A percentile compares a stretch with the other conserved stretches of the same genome.
Evolutionary conservation across 176 grass and related monocot genomes (phyloP).

Genomic region (Raddia distichophylla): DNA sequence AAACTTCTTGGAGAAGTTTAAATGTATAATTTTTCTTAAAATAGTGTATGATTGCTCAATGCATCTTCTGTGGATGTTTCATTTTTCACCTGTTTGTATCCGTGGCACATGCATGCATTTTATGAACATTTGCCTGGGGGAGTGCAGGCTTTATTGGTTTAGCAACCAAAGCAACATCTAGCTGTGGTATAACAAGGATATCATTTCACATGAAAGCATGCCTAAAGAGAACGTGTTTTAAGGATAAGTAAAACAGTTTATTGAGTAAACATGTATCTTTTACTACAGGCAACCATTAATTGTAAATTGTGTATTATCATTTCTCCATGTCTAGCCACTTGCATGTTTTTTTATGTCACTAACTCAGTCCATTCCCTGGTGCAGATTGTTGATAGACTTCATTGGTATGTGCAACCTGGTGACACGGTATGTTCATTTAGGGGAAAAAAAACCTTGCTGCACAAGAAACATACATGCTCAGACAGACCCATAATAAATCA

Average conservation of each 20-base stretch:
- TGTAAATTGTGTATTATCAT: not conserved
- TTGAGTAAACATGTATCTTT: not conserved
- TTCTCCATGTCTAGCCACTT: conserved; percentile 1
- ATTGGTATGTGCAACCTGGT: conserved; percentile 76
- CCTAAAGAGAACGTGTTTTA: not conserved
- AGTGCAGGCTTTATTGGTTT: not conserved
- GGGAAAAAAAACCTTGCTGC: too few species aligned
- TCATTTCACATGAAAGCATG: not conserved
- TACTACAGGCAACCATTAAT: not conserved
- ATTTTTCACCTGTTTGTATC: not conserved
- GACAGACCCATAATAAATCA: not conserved
- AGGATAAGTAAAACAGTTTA: not conserved
- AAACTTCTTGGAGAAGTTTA: not conserved
- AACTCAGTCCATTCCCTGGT: conserved; percentile 24
- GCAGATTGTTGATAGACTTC: conserved; percentile 76
- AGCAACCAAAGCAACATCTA: not conserved
- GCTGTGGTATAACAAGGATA: not conserved
- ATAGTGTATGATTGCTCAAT: not conserved
- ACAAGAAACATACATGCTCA: conserved; percentile 11
- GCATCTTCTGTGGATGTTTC: not conserved
- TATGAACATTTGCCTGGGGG: not conserved
- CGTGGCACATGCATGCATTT: not conserved
- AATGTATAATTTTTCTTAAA: not conserved
- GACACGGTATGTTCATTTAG: conserved; percentile 59
- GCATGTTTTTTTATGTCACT: conserved; percentile 5